Conservation (phyloP, 2,329 filamentous ascomycete species). For the Aspergillus udagawae region DNA sequence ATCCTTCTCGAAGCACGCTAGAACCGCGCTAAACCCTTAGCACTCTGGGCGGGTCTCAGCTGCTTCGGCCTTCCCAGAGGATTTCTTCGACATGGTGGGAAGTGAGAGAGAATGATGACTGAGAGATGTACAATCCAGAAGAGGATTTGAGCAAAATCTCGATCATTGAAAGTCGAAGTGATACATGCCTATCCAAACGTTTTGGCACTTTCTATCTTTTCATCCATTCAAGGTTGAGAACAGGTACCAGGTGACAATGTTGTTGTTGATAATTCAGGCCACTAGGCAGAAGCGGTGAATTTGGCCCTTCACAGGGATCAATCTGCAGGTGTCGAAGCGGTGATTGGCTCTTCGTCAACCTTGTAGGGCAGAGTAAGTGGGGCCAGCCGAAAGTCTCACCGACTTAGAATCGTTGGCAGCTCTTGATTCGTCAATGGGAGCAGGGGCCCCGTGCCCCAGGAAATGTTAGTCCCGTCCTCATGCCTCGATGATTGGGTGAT, state of each 20-base stretch:
- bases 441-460: neutral
- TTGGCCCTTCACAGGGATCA: conserved; percentile 7
- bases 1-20: conserved; percentile 24
- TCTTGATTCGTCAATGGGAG: conserved; percentile 10
- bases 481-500: neutral
- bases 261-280: neutral
- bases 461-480: neutral
- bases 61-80: neutral
- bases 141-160: no score
- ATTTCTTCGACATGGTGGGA: neutral
- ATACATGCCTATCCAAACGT: neutral
- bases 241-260: no score
- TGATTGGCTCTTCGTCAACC: conserved; percentile 1
- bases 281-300: conserved; percentile 20
- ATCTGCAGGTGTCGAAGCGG: neutral
- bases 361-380: conserved; percentile 12
- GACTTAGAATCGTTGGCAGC: conserved; percentile 12
- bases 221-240: neutral
- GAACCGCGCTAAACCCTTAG: conserved; percentile 10
- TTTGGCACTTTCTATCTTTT: no score
- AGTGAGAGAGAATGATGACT: neutral
- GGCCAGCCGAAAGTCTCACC: conserved; percentile 5
- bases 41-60: neutral
- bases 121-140: neutral
- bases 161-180: neutral